A percentile compares a stretch with the other conserved stretches of the same genome.
phyloP scores from a whole-genome alignment of 2,329 filamentous ascomycete species.

The Malbranchea cinnamomea region DNA sequence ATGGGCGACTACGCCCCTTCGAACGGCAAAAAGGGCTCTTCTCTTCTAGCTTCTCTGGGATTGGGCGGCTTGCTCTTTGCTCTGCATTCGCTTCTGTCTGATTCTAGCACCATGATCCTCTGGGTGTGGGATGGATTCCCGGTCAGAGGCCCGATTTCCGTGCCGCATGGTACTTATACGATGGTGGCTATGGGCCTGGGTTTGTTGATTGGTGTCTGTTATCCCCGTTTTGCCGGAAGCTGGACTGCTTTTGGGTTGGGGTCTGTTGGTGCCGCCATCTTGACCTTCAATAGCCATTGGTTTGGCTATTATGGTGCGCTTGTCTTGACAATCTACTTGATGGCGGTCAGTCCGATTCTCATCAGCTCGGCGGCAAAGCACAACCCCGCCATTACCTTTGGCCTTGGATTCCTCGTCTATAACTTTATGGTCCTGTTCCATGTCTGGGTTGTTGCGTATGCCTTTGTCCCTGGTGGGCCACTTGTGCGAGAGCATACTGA shows the following conservation, averaged over 20 bases:
- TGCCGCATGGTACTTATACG: slow-evolving; percentile 79
- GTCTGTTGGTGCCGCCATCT: slow-evolving; percentile 60
- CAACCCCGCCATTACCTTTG: slow-evolving; percentile 66
- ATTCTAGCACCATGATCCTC: slow-evolving; percentile 96
- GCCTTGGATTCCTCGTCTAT: slow-evolving; percentile 77
- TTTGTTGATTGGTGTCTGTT: slow-evolving; percentile 58
- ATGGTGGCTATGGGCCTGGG: slow-evolving; percentile 77
- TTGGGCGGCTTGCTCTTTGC: slow-evolving; percentile 75
- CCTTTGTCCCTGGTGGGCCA: slow-evolving; percentile 88
- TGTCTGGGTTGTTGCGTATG: slow-evolving; percentile 96
- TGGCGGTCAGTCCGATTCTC: slow-evolving; percentile 62
- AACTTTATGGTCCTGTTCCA: slow-evolving; percentile 94
- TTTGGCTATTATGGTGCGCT: slow-evolving; percentile 76
- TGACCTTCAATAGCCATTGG: slow-evolving; percentile 73
- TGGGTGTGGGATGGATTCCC: slow-evolving; percentile 98
- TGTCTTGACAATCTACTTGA: slow-evolving; percentile 60
- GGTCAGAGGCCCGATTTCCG: slow-evolving; percentile 70
- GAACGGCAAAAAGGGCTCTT: slow-evolving; percentile 48
- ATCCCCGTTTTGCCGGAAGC: slow-evolving; percentile 53
- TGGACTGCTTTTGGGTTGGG: slow-evolving; percentile 70
- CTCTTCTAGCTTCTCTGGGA: slow-evolving; percentile 58
- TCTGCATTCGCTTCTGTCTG: slow-evolving; percentile 82
- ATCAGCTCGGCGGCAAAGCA: slow-evolving; percentile 63
- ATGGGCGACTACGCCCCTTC: slow-evolving; percentile 35
- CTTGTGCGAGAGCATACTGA: slow-evolving; percentile 88